Conservation (phyloP, 495 filamentous ascomycete genomes). For the Neurospora hispaniola region DNA sequence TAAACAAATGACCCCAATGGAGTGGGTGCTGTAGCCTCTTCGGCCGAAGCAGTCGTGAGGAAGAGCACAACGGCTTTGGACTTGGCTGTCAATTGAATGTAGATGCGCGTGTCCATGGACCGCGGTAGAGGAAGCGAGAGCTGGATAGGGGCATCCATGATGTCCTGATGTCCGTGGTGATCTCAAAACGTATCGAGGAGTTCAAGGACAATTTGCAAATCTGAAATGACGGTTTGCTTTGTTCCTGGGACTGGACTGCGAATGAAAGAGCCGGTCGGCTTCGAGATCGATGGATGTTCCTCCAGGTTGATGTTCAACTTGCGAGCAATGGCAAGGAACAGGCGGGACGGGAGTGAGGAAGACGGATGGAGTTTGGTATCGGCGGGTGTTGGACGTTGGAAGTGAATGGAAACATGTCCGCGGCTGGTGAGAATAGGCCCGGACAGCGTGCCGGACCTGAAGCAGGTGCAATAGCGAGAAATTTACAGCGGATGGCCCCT, state of each 20-base stretch:
- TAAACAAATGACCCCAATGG: conserved; percentile 80
- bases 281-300: background rate
- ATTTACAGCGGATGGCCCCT: background rate
- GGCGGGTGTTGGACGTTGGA: background rate
- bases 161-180: background rate
- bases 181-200: background rate
- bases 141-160: conserved; percentile 38
- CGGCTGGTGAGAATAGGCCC: background rate
- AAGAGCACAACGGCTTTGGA: conserved; percentile 60
- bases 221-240: background rate
- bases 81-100: conserved; percentile 64
- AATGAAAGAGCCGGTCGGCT: background rate
- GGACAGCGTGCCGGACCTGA: background rate
- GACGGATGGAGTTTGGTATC: background rate
- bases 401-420: background rate
- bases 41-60: conserved; percentile 58
- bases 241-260: background rate
- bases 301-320: background rate
- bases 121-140: conserved; percentile 70
- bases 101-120: conserved; percentile 64
- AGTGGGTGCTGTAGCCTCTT: conserved; percentile 40
- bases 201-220: background rate
- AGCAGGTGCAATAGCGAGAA: background rate
- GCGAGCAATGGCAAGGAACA: background rate
- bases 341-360: background rate